These are phyloP conservation scores for Chaetomiaceae sp. DNA, from an alignment of 2,329 filamentous ascomycete genomes.

Conservation along the genomic window DNA sequence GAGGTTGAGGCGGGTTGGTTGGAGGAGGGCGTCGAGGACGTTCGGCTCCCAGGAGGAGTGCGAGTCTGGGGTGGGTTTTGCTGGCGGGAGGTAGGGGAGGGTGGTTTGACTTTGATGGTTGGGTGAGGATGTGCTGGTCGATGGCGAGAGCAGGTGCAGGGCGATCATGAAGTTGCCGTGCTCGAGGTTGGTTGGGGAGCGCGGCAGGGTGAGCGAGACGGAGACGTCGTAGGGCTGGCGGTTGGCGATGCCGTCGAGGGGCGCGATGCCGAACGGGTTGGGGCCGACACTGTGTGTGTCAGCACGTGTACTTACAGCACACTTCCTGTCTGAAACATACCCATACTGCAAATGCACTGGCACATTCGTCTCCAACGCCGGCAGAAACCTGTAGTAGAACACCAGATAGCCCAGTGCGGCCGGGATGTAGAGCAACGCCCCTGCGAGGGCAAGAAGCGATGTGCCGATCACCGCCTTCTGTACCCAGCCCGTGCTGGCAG, in stretches of 20 bases:
- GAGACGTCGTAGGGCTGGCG: slow-evolving; percentile 82
- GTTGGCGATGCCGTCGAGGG: slow-evolving; percentile 54
- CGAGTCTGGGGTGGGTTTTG: not conserved
- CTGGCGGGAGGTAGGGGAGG: slow-evolving; percentile 6
- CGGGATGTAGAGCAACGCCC: slow-evolving; percentile 42
- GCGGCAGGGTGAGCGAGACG: slow-evolving; percentile 70
- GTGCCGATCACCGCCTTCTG: slow-evolving; percentile 47
- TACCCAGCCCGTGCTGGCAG: slow-evolving; percentile 41
- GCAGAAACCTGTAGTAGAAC: slow-evolving; percentile 55
- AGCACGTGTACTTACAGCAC: not conserved
- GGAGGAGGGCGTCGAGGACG: slow-evolving; percentile 38
- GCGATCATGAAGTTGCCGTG: slow-evolving; percentile 95
- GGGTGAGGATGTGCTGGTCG: not conserved
- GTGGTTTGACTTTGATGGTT: not conserved
- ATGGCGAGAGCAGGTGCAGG: slow-evolving; percentile 58
- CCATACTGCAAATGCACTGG: slow-evolving; percentile 57
- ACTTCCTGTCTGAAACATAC: no score
- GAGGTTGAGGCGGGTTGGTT: slow-evolving; percentile 36
- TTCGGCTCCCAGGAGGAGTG: slow-evolving; percentile 31
- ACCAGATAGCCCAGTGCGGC: slow-evolving; percentile 47
- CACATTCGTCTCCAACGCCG: slow-evolving; percentile 48
- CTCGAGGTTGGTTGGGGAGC: slow-evolving; percentile 68
- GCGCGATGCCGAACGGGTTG: slow-evolving; percentile 51
- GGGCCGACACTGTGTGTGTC: slow-evolving; percentile 37
- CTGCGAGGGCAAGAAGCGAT: slow-evolving; percentile 41